A percentile compares a stretch with the other conserved stretches of the same genome.
Evolutionary conservation across 2,329 filamentous ascomycete species (phyloP).

Genomic region (Cladosporium sp.): DNA sequence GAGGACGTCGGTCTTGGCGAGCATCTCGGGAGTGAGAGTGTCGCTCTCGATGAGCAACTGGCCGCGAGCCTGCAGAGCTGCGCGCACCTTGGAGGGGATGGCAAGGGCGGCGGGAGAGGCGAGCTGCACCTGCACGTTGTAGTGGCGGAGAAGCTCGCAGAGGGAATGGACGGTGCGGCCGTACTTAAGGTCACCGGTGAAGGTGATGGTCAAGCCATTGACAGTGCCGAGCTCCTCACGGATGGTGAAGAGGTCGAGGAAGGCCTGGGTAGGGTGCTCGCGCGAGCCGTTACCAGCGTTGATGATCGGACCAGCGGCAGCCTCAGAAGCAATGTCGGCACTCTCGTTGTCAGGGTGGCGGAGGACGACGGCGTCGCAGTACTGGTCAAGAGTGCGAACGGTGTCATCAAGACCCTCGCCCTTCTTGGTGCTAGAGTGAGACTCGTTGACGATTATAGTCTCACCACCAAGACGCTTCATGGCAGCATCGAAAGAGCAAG

Average conservation of each 20-base stretch:
- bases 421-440: slow-evolving; percentile 86
- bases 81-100: slow-evolving; percentile 70
- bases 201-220: slow-evolving; percentile 92
- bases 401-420: slow-evolving; percentile 93
- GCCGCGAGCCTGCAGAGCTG: slow-evolving; percentile 66
- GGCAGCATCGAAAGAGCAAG: slow-evolving; percentile 91
- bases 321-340: slow-evolving; percentile 78
- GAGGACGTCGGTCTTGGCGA: slow-evolving; percentile 82
- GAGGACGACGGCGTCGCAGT: slow-evolving; percentile 92
- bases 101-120: slow-evolving; percentile 76
- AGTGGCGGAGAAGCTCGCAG: slow-evolving; percentile 89
- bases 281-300: slow-evolving; percentile 95
- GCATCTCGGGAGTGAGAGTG: slow-evolving; percentile 78
- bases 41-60: slow-evolving; percentile 74
- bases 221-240: slow-evolving; percentile 96
- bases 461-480: slow-evolving; percentile 97
- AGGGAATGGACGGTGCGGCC: slow-evolving; percentile 94
- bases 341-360: slow-evolving; percentile 83
- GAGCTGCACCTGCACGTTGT: slow-evolving; percentile 90
- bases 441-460: slow-evolving; percentile 75
- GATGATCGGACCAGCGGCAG: slow-evolving; percentile 86
- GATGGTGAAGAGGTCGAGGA: slow-evolving; percentile 97
- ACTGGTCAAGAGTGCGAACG: slow-evolving; percentile 88
- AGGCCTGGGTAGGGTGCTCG: slow-evolving; percentile 96
- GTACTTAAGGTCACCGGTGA: slow-evolving; percentile 88